Percentiles rank a stretch among this genome's conserved stretches.
These are phyloP conservation scores for Rhazya stricta DNA, from an alignment of 257 asterid genomes.

Conservation along the genomic window DNA sequence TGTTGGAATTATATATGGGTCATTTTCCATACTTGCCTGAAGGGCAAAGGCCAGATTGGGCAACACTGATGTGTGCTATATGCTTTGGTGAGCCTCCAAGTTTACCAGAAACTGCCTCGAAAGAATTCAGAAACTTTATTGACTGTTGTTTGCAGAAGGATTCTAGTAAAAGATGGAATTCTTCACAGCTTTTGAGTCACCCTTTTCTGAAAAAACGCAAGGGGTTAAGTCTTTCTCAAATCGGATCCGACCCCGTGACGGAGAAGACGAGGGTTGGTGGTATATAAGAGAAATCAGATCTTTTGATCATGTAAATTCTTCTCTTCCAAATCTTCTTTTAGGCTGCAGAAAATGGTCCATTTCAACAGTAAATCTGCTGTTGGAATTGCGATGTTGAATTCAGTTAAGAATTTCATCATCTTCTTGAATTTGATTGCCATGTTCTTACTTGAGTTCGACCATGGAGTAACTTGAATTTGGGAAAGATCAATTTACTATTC, in stretches of 20 bases:
- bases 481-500: too few relatives aligned
- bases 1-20: constrained; percentile 67
- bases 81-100: constrained; percentile 92
- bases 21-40: constrained; percentile 70
- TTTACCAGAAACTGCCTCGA: constrained; percentile 59
- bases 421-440: too few relatives aligned
- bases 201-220: constrained; percentile 39
- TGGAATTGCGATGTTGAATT: constrained; percentile 8
- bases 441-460: too few relatives aligned
- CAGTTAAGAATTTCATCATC: neutral
- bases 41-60: constrained; percentile 95
- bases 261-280: neutral
- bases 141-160: constrained; percentile 87
- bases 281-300: constrained; percentile 12
- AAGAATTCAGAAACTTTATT: constrained; percentile 54
- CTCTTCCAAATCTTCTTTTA: neutral
- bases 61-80: constrained; percentile 90
- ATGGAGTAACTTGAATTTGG: too few relatives aligned
- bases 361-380: constrained; percentile 13
- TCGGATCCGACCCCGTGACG: too few relatives aligned
- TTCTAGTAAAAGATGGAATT: constrained; percentile 64
- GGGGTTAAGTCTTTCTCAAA: neutral
- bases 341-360: constrained; percentile 12
- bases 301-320: constrained; percentile 17
- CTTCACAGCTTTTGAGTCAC: constrained; percentile 53